Base-by-base conservation (phyloP, 331 rosid species). In the Dryas integrifolia region DNA sequence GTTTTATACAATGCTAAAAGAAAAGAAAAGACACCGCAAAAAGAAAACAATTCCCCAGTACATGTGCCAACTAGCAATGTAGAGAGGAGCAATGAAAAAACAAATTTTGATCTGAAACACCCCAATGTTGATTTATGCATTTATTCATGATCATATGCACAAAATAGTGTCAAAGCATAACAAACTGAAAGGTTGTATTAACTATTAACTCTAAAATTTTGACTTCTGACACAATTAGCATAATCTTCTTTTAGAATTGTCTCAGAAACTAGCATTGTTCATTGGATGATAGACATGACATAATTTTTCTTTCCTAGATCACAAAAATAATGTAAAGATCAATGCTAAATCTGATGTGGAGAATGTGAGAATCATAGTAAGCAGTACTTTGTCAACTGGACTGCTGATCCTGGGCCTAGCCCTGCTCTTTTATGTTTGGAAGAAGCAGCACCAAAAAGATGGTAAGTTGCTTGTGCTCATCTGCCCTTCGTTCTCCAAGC, bases 381-480 rank as follows among this genome's bases (percentile, higher is more conserved):
- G 18, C 14, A 45, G 62, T 16, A 69, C 18, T 3, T 9, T 52
- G 73, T 41, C 50, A n/a, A 69, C 8, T 10, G 62, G 48, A 52
- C 50, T 69, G 39, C 73, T 69, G 73, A 51, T 68, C 38, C 15
- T 67, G 45, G 47, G 59, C 35, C 40, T 67, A 47, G 11, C 72
- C n/a, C 6, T 69, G 73, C 4, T 69, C 9, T 35, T 67, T 26
- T 69, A 68, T 68, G 44, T 12, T 21, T 0, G 48, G 46, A 9
- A 68, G 58, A 53, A 51, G 72, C 48, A 51, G 3, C 39, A 4
- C 16, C 24, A 38, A 51, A 51, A 38, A 38, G 4, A 53, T 35
- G 50, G 73, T 69, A n/a, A 51, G 49, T 40, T 24, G 16, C 6
- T 69, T 4, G 0, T 39, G 9, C 15, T 67, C 21, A 3, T 66